Conservation (phyloP, 2,329 filamentous ascomycete species). For the Penicillium griseofulvum region DNA sequence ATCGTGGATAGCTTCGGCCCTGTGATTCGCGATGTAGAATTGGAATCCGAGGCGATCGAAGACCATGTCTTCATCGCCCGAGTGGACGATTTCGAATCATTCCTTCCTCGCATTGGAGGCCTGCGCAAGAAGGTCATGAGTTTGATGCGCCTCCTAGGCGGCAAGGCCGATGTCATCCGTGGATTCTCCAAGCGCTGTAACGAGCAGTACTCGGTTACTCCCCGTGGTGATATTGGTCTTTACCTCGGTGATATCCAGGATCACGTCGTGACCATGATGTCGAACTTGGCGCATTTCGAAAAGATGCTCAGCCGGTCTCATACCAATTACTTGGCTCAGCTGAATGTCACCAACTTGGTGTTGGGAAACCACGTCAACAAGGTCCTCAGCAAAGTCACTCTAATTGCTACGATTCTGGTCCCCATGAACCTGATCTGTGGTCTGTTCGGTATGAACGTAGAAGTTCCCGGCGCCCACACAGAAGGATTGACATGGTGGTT, state of each 20-base stretch:
- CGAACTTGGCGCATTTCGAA: conserved; percentile 90
- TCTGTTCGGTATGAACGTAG: conserved; percentile 54
- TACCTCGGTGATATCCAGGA: conserved; percentile 98
- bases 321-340: conserved; percentile 92
- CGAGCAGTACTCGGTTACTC: conserved; percentile 92
- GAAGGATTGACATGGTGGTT: conserved; percentile 48
- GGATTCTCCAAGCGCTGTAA: conserved; percentile 99
- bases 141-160: conserved; percentile 85
- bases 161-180: conserved; percentile 97
- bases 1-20: conserved; percentile 96
- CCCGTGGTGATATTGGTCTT: conserved; percentile 91
- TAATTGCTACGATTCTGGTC: conserved; percentile 91
- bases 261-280: conserved; percentile 99
- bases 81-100: conserved; percentile 81
- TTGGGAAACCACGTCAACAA: conserved; percentile 86
- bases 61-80: conserved; percentile 92
- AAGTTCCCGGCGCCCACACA: conserved; percentile 42
- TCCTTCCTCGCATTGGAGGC: conserved; percentile 82
- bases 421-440: conserved; percentile 86
- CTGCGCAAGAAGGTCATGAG: conserved; percentile 94
- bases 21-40: conserved; percentile 80
- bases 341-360: conserved; percentile 86
- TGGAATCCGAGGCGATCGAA: conserved; percentile 88
- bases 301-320: conserved; percentile 95
- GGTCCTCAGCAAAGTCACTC: conserved; percentile 89